Evolutionary conservation across 148 eudicot species (phyloP), one percentile per base, ranked within the genome.

Genomic region (Bassia scoparia): DNA sequence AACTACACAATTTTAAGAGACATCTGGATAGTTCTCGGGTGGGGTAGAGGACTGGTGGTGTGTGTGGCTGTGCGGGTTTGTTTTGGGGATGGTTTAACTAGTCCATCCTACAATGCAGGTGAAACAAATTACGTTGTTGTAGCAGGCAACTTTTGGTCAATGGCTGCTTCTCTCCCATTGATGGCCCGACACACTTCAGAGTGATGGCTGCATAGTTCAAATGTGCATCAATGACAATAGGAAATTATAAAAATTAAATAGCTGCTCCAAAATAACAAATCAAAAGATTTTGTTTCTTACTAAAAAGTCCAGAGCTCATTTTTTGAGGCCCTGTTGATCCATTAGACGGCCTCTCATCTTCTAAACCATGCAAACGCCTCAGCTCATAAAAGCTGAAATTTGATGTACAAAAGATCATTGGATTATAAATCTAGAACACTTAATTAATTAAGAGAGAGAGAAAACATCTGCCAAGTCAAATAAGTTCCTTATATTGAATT

Each of bases 101-200:
- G 30, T n/a, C 41, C 6, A 50, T 21, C 61, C 49, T 38, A 37
- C 43, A 13, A 77, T 63, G 53, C 34, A 71, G 43, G 30, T 41
- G 29, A 66, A 35, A 74, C 7, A 33, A 16, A 61, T 80, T 79
- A 95, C 99, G 93, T 87, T 7, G 94, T 88, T 69, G 88, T 82
- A 74, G 87, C 83, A 27, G 99, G 99, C 66, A 95, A 71, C 74
- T 95, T 95, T 89, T 95, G 17, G 86, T 81, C 84, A 95, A 68
- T 12, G 86, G 88, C 64, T 80, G 73, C 81, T 90, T 90, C 80
- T 93, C 98, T 72, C 97, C 91, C 69, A 90, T 85, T 74, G 98
- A 89, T 83, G 98, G 87, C 74, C 97, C 98, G 38, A 93, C 85
- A 80, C 98, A 93, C 84, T 87, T 90, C 65, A 90, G 79, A 46